phyloP scores from a whole-genome alignment of 768 basidiomycete genomes.

The Exsudoporus frostii region DNA sequence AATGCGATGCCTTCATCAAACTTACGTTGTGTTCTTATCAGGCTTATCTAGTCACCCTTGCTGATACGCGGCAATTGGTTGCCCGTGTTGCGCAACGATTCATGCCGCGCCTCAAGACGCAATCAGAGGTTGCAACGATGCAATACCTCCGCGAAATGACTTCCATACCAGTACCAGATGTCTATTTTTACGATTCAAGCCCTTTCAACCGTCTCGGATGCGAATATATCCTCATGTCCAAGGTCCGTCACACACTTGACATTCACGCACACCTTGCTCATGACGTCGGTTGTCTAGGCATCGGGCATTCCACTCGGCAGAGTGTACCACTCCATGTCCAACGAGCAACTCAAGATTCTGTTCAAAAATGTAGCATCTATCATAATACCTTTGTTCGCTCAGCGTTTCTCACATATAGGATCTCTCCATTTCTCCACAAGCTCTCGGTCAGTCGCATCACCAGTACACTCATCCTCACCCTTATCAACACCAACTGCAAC shows the following conservation, averaged over 20 bases:
- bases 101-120: constrained; percentile 84
- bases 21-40: constrained; percentile 27
- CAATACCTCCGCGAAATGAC: constrained; percentile 73
- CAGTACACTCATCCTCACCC: constrained; percentile 18
- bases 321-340: constrained; percentile 68
- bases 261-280: not conserved
- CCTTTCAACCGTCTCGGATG: constrained; percentile 82
- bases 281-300: constrained; percentile 45
- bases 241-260: constrained; percentile 43
- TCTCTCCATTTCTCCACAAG: constrained; percentile 53
- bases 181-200: constrained; percentile 78
- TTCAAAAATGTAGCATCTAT: constrained; percentile 67
- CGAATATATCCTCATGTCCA: constrained; percentile 86
- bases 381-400: constrained; percentile 70
- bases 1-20: not conserved
- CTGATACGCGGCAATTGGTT: constrained; percentile 59
- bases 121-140: constrained; percentile 85
- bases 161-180: constrained; percentile 66
- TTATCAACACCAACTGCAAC: constrained; percentile 28
- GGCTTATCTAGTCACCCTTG: constrained; percentile 76
- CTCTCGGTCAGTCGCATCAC: constrained; percentile 18
- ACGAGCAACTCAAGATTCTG: constrained; percentile 59
- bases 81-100: constrained; percentile 81
- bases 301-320: constrained; percentile 66
- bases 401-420: constrained; percentile 73